Evolutionary conservation across 306 rosid genomes (phyloP), one percentile per base, ranked within the genome.

Genomic region (Cucumis cinereus): DNA sequence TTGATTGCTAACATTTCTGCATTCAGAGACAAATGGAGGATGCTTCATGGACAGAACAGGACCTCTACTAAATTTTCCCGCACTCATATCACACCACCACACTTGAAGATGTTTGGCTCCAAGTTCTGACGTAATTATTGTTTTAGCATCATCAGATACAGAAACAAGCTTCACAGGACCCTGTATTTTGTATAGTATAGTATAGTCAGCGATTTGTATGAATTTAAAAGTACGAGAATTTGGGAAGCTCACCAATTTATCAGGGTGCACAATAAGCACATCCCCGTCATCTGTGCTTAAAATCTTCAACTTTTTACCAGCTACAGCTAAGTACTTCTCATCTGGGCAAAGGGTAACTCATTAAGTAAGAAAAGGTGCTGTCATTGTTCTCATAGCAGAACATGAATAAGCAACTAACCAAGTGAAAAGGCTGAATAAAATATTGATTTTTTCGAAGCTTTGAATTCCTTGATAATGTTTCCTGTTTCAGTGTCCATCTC

Each of bases 41-140:
- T 88, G 89, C 80, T 79, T 84, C 81, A 79, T 38, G 67, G 85
- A 80, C 63, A 86, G 86, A 28, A 73, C 78, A 73, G 92, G 86
- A 77, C 86, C 89, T 74, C 67, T 61, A 77, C 74, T 79, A 70
- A 84, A 71, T 23, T 60, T 82, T 76, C 82, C 82, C 38, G 82
- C 74, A 75, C 75, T 82, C 57, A 83, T 24, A 78, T 88, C 87
- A 43, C 85, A 82, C 76, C 82, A 80, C 92, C 92, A 88, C 68
- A 88, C 85, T 82, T 86, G 82, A 78, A 88, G 78, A 80, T 82
- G 75, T 78, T 86, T 82, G 77, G 66, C 78, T 68, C 78, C 88
- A 74, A 75, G 47, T 73, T 83, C 88, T 52, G 83, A 80, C 62
- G 92, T 84, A 69, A 86, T 79, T 77, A 88, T 45, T 76, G 77